A percentile compares a stretch with the other conserved stretches of the same genome.
Conservation (phyloP, 176 grass and related monocot genomes). For the Oryza brachyantha region DNA sequence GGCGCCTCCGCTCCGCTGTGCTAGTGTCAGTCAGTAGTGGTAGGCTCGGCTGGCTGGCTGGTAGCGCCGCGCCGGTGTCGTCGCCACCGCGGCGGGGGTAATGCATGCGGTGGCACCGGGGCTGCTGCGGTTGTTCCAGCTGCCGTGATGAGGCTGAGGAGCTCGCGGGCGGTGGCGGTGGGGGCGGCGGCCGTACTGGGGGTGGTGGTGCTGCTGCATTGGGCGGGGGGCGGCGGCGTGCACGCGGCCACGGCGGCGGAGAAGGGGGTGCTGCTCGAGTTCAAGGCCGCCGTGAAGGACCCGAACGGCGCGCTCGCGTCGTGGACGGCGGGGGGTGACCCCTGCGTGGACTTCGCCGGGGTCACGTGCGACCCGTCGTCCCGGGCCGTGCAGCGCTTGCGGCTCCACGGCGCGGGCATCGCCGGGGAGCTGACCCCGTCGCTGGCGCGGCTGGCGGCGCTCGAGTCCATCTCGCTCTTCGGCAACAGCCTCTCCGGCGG, state of each 20-base stretch:
- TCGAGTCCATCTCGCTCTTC: conserved; percentile 87
- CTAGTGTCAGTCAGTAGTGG: not conserved
- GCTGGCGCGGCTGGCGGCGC: conserved; percentile 47
- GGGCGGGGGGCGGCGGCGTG: not conserved
- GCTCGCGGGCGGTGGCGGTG: not conserved
- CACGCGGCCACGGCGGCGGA: conserved; percentile 58
- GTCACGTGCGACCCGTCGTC: conserved; percentile 55
- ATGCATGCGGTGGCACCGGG: conserved; percentile 28
- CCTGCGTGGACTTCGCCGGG: conserved; percentile 49
- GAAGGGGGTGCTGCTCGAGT: conserved; percentile 65
- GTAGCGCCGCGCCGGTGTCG: not conserved
- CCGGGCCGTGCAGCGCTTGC: conserved; percentile 58
- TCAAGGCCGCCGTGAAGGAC: conserved; percentile 76
- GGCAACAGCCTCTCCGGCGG: conserved; percentile 58
- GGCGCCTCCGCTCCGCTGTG: not conserved
- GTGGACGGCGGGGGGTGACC: conserved; percentile 55
- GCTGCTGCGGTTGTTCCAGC: not conserved
- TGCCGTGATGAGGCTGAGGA: conserved; percentile 18
- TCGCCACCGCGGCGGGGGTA: not conserved
- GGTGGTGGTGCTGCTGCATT: conserved; percentile 22
- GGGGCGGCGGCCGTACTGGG: not conserved
- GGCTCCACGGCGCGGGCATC: conserved; percentile 52
- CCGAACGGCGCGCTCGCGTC: conserved; percentile 50
- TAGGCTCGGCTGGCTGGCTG: too few species aligned
- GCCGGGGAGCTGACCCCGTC: conserved; percentile 50